Percentiles rank a stretch among this genome's conserved stretches.
These are phyloP conservation scores for Tetrahymena elliotti DNA, from an alignment of 73 alveolate species.

Conservation along the genomic window DNA sequence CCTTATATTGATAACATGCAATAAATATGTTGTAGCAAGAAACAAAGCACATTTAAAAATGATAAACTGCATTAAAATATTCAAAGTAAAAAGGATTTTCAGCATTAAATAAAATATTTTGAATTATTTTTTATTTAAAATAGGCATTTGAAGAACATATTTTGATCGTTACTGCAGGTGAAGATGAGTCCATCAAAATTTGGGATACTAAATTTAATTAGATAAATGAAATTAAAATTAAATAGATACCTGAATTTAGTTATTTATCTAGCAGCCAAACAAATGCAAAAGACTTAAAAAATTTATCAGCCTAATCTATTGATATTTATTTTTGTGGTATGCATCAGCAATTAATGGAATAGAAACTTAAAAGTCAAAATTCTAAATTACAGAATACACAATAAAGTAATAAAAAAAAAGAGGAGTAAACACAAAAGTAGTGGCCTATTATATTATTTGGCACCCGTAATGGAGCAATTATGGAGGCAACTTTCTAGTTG, in stretches of 20 bases:
- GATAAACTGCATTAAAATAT: slow-evolving; percentile 78
- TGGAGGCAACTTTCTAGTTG: slow-evolving; percentile 28
- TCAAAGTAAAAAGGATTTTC: slow-evolving; percentile 41
- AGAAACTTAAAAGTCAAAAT: background rate
- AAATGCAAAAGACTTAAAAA: background rate
- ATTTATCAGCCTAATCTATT: slow-evolving; percentile 35
- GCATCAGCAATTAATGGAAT: background rate
- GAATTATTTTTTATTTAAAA: background rate
- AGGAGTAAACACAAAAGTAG: slow-evolving; percentile 1
- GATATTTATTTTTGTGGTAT: slow-evolving; percentile 35
- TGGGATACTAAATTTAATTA: slow-evolving; percentile 77
- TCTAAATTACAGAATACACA: slow-evolving; percentile 12
- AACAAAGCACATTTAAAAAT: slow-evolving; percentile 84
- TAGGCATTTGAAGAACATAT: slow-evolving; percentile 31
- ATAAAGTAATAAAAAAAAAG: background rate
- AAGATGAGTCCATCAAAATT: slow-evolving; percentile 82
- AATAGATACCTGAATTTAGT: slow-evolving; percentile 23
- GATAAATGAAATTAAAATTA: slow-evolving; percentile 34
- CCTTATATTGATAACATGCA: slow-evolving; percentile 69
- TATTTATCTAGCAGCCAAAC: background rate
- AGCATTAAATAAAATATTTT: background rate
- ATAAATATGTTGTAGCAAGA: slow-evolving; percentile 65
- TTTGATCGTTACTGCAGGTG: slow-evolving; percentile 81
- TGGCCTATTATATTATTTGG: slow-evolving; percentile 43
- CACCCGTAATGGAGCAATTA: slow-evolving; percentile 36